Conservation (phyloP, 306 rosid genomes). For the Acacia acuminata region DNA sequence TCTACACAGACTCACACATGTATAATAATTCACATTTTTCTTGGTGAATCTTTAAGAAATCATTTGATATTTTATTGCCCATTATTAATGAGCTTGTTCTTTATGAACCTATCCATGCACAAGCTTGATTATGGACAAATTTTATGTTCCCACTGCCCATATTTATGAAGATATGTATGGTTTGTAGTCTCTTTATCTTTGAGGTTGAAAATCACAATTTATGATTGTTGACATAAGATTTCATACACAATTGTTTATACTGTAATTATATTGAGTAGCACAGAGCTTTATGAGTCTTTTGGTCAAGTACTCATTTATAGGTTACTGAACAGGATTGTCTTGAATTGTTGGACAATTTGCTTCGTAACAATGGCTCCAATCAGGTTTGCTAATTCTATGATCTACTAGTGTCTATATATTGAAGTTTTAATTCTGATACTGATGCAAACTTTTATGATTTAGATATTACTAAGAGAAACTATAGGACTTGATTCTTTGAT, state of each 20-base stretch:
- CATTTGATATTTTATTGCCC: slow-evolving; percentile 11
- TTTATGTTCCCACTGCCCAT: slow-evolving; percentile 3
- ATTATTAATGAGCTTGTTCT: not conserved
- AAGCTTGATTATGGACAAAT: not conserved
- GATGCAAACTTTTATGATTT: slow-evolving; percentile 33
- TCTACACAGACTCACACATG: not conserved
- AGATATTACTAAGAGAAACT: slow-evolving; percentile 90
- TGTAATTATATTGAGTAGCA: slow-evolving; percentile 20
- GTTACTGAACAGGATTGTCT: slow-evolving; percentile 75
- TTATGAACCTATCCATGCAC: not conserved
- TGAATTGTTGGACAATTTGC: slow-evolving; percentile 83
- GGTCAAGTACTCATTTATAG: slow-evolving; percentile 35
- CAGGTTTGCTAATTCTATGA: slow-evolving; percentile 62
- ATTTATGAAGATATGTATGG: not conserved
- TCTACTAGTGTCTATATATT: slow-evolving; percentile 35
- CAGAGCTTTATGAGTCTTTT: slow-evolving; percentile 23
- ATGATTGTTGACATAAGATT: not conserved
- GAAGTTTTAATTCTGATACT: slow-evolving; percentile 27
- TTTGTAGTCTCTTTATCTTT: not conserved
- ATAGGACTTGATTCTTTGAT: slow-evolving; percentile 80
- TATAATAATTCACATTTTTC: not conserved
- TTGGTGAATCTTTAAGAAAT: slow-evolving; percentile 10
- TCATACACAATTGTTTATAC: not conserved
- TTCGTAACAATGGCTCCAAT: slow-evolving; percentile 74
- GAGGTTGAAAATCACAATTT: not conserved